These are phyloP conservation scores for Kregervanrija delftensis DNA, from an alignment of 805 yeast species.

Conservation along the genomic window DNA sequence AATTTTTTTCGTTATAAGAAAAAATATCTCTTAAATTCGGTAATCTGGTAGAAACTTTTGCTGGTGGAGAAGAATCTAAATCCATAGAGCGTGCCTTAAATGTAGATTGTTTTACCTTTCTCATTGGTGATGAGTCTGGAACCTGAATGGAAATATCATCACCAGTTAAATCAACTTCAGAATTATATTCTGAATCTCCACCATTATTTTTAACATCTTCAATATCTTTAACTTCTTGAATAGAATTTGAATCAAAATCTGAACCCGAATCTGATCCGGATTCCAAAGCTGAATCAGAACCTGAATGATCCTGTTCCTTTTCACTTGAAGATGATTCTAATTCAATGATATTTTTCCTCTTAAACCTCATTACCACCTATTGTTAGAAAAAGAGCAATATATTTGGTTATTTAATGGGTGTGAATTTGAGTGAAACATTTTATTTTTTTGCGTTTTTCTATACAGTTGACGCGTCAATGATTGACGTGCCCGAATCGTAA, in stretches of 20 bases:
- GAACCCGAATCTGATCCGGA: background rate
- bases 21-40: constrained; percentile 35
- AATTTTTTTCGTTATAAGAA: constrained; percentile 24
- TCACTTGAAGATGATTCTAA: constrained; percentile 4
- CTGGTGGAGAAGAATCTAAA: constrained; percentile 19
- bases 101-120: constrained; percentile 11
- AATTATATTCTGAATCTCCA: background rate
- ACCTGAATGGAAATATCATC: constrained; percentile 34
- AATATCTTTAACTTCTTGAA: background rate
- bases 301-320: background rate
- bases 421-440: no score
- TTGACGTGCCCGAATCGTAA: constrained; percentile 2
- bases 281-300: background rate
- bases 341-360: constrained; percentile 3
- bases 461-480: no score
- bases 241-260: no score
- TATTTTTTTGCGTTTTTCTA: no score
- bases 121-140: constrained; percentile 39
- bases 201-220: background rate
- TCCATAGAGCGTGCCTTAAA: constrained; percentile 6
- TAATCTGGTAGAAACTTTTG: constrained; percentile 18
- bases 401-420: no score
- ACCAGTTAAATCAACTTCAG: constrained; percentile 5
- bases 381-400: no score
- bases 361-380: background rate